These are phyloP conservation scores for Fusarium guadeloupense DNA, from an alignment of 2,329 filamentous ascomycete genomes.

Conservation along the genomic window DNA sequence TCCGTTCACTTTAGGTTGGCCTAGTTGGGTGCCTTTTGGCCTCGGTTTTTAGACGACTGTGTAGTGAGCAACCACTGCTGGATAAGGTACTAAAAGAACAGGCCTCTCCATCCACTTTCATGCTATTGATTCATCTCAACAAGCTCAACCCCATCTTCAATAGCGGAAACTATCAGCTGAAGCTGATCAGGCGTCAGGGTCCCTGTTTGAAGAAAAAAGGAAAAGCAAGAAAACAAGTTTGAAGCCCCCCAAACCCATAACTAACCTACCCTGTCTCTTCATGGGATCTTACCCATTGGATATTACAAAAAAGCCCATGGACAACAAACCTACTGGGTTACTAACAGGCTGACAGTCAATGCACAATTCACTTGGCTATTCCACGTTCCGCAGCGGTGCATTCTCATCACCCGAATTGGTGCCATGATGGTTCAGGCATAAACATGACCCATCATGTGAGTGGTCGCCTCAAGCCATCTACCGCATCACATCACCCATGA, in stretches of 20 bases:
- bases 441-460: constrained; percentile 41
- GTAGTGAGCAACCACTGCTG: constrained; percentile 1
- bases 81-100: neutral
- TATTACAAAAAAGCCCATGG: neutral
- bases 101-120: neutral
- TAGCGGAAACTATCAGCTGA: constrained; percentile 3
- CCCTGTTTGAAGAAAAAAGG: neutral
- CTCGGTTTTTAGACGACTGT: constrained; percentile 1
- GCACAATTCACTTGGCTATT: neutral
- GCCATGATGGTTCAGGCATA: constrained; percentile 29
- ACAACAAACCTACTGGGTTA: neutral
- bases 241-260: neutral
- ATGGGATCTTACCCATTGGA: neutral
- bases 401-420: neutral
- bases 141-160: constrained; percentile 11
- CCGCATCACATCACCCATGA: constrained; percentile 20
- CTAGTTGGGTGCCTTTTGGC: constrained; percentile 2
- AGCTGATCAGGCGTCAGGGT: constrained; percentile 2
- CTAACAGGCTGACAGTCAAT: neutral
- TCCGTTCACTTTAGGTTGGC: constrained; percentile 9
- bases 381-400: neutral
- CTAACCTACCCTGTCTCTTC: neutral
- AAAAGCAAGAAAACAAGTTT: neutral
- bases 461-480: constrained; percentile 30
- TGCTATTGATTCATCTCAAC: neutral